Conservation (phyloP, 306 rosid species). For the peach (Prunus persica) region Prunus_persica_NCBIv2 NC_034013.1:17579001-17579500, state of each 20-base stretch:
- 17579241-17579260: constrained; percentile 84
- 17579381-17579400: constrained; percentile 76
- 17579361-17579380: constrained; percentile 97
- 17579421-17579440: constrained; percentile 91
- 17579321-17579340: constrained; percentile 87
- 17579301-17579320: constrained; percentile 96
- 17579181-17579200: constrained; percentile 67
- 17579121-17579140: constrained; percentile 82
- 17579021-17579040: constrained; percentile 90
- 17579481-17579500: constrained; percentile 99
- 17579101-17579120: constrained; percentile 99
- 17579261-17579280: constrained; percentile 65
- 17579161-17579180: constrained; percentile 86
- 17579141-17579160: constrained; percentile 84
- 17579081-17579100: constrained; percentile 91
- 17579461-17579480: constrained; percentile 91
- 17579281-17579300: constrained; percentile 88
- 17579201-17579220: constrained; percentile 84
- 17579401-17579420: constrained; percentile 83
- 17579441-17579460: constrained; percentile 97
- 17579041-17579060: constrained; percentile 96
- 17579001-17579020: constrained; percentile 89
- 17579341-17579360: constrained; percentile 89
- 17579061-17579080: constrained; percentile 96
- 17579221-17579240: constrained; percentile 77